Percentiles rank a stretch among this genome's conserved stretches.
Evolutionary conservation across 192 early-diverging fungal species (phyloP).

Genomic region (Linderina pennispora): DNA sequence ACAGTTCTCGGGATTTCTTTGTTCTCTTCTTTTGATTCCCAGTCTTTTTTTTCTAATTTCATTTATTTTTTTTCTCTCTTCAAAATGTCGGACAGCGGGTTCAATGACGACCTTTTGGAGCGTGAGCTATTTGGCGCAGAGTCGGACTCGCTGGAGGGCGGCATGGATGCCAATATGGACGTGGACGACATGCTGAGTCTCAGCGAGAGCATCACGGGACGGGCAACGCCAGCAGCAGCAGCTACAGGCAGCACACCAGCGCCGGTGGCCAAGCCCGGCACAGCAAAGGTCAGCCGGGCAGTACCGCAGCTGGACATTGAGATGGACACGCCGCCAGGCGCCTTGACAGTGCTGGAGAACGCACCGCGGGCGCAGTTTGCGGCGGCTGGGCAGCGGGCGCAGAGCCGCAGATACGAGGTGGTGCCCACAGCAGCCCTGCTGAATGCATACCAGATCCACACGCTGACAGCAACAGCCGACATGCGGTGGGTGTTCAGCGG

Average conservation of each 20-base stretch:
- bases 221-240: background rate
- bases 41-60: background rate
- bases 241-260: background rate
- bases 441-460: conserved; percentile 56
- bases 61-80: background rate
- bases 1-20: no score
- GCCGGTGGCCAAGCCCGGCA: background rate
- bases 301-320: conserved; percentile 24
- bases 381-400: background rate
- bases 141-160: conserved; percentile 26
- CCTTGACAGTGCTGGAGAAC: conserved; percentile 14
- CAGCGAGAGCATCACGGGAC: conserved; percentile 12
- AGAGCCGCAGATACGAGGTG: conserved; percentile 20
- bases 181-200: conserved; percentile 41
- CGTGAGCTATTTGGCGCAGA: conserved; percentile 47
- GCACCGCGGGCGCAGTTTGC: conserved; percentile 7
- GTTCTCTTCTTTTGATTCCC: conserved; percentile 1
- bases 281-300: background rate
- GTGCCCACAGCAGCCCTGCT: conserved; percentile 34
- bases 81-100: conserved; percentile 33
- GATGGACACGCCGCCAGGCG: conserved; percentile 35
- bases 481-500: conserved; percentile 81
- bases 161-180: conserved; percentile 26
- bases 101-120: conserved; percentile 42
- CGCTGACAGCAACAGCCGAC: conserved; percentile 58